phyloP scores from a whole-genome alignment of 805 yeast genomes.

The Saccharomycopsis sp. region DNA sequence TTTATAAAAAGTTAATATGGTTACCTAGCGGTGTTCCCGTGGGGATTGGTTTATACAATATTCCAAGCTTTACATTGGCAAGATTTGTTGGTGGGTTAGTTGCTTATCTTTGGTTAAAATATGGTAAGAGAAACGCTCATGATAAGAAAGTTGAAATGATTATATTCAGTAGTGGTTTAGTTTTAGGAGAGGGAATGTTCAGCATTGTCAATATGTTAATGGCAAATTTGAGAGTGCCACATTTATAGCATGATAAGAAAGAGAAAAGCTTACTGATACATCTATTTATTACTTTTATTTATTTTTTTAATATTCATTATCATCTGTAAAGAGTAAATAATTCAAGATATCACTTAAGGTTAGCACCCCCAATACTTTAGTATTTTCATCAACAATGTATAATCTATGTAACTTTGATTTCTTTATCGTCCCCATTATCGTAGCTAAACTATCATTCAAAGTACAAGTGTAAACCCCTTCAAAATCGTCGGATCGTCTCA shows the following conservation, averaged over 20 bases:
- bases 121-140: constrained; percentile 28
- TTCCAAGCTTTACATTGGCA: constrained; percentile 90
- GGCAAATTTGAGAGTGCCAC: constrained; percentile 63
- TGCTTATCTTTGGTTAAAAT: constrained; percentile 50
- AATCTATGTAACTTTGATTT: constrained; percentile 86
- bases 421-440: constrained; percentile 88
- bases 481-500: constrained; percentile 90
- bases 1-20: constrained; percentile 41
- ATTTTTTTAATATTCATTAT: not conserved
- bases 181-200: constrained; percentile 88
- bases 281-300: no score
- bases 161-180: constrained; percentile 85
- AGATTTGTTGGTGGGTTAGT: constrained; percentile 83
- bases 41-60: constrained; percentile 91
- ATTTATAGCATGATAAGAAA: constrained; percentile 31
- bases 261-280: no score
- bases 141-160: constrained; percentile 66
- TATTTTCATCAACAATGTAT: constrained; percentile 83
- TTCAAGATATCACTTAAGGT: constrained; percentile 86
- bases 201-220: constrained; percentile 76
- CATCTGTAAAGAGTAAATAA: constrained; percentile 65
- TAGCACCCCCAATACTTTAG: constrained; percentile 72
- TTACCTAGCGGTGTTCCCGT: constrained; percentile 95
- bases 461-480: constrained; percentile 98
- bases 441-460: constrained; percentile 72